Percentiles rank a stretch among this genome's conserved stretches.
phyloP scores from a whole-genome alignment of 2,329 filamentous ascomycete genomes.

The Penicillium fuscoglaucum region DNA sequence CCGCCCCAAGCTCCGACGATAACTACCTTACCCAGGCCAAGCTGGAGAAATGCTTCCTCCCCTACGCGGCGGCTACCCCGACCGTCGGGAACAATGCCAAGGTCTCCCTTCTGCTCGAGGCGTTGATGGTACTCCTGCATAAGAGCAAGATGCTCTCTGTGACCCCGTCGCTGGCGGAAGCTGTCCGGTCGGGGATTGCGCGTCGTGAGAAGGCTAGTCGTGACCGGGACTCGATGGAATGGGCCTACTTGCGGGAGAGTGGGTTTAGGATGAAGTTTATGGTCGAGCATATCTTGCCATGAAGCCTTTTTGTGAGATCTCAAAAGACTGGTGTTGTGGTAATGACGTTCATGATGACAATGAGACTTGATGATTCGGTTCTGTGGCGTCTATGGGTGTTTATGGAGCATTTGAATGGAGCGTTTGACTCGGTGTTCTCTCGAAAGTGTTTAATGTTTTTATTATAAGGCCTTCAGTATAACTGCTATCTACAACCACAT shows the following conservation, averaged over 20 bases:
- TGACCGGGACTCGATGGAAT: conserved; percentile 38
- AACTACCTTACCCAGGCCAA: conserved; percentile 51
- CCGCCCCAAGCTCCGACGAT: conserved; percentile 40
- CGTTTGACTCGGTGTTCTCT: not conserved
- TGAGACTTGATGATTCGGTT: conserved; percentile 4
- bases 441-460: not conserved
- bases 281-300: conserved; percentile 35
- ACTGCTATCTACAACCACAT: conserved; percentile 14
- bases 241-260: conserved; percentile 44
- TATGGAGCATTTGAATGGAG: not conserved
- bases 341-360: conserved; percentile 13
- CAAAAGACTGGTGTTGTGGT: not conserved
- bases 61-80: conserved; percentile 62
- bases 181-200: conserved; percentile 56
- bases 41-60: conserved; percentile 63
- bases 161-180: conserved; percentile 42
- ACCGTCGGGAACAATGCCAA: conserved; percentile 69
- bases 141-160: conserved; percentile 35
- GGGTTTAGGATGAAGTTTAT: conserved; percentile 41
- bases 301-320: not conserved
- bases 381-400: not conserved
- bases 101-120: conserved; percentile 68
- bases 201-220: conserved; percentile 46
- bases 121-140: conserved; percentile 57
- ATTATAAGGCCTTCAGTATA: not conserved